A percentile compares a stretch with the other conserved stretches of the same genome.
These are phyloP conservation scores for Coemansia sp. DNA, from an alignment of 192 early-diverging fungal species.

Conservation along the genomic window DNA sequence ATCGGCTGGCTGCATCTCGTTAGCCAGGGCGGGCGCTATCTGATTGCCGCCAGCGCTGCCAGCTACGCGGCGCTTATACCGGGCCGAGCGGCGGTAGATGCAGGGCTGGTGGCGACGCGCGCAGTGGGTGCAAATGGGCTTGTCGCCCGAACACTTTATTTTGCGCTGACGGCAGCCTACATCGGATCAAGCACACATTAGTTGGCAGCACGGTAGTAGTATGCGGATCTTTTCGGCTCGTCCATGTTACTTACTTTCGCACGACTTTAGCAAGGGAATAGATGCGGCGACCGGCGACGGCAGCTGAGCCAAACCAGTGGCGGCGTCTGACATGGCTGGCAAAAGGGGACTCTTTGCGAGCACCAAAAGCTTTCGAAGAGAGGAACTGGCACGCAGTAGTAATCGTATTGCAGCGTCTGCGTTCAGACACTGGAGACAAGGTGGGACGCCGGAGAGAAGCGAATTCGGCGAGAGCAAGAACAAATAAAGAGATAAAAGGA, in stretches of 20 bases:
- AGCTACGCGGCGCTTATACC: conserved; percentile 51
- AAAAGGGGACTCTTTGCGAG: neutral
- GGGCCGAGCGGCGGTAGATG: conserved; percentile 54
- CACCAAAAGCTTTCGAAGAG: neutral
- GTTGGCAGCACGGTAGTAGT: neutral
- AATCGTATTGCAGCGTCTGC: no score
- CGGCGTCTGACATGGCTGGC: conserved; percentile 1
- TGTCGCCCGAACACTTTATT: conserved; percentile 56
- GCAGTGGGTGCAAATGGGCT: conserved; percentile 52
- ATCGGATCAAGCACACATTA: neutral
- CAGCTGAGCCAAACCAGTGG: conserved; percentile 8
- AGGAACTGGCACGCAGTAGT: neutral
- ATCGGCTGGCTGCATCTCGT: neutral
- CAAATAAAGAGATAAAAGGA: neutral
- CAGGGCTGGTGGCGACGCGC: conserved; percentile 55
- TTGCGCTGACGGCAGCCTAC: conserved; percentile 56
- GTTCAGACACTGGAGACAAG: neutral
- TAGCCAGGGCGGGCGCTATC: neutral
- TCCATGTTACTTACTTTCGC: conserved; percentile 46
- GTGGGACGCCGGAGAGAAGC: neutral
- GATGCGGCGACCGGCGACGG: conserved; percentile 7
- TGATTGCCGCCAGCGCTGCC: neutral
- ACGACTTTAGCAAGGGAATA: conserved; percentile 57
- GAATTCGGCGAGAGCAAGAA: conserved; percentile 5
- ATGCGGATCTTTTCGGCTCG: neutral